Conservation (phyloP, 345 rosid genomes). For the Syzygium aromaticum region DNA sequence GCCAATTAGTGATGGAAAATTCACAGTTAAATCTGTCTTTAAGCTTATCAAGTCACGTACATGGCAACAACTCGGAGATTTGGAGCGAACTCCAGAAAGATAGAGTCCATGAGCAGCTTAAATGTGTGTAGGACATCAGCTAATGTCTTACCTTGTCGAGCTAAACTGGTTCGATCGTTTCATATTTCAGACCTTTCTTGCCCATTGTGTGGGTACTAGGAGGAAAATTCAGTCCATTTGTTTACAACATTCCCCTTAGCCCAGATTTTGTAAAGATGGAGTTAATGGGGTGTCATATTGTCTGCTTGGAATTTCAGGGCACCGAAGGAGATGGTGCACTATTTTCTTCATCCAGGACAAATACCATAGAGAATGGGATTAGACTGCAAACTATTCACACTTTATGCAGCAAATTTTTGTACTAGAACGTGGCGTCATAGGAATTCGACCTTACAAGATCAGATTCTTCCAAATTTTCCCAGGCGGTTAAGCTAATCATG, state of each 20-base stretch:
- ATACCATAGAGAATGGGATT: too few relatives aligned
- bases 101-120: not conserved
- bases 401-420: too few relatives aligned
- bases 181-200: not conserved
- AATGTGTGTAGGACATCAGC: not conserved
- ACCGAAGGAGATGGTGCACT: too few relatives aligned
- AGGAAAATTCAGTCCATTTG: not conserved
- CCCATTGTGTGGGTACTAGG: not conserved
- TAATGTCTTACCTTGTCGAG: not conserved
- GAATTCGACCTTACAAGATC: too few relatives aligned
- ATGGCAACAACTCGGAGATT: not conserved
- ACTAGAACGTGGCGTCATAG: too few relatives aligned
- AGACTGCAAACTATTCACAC: too few relatives aligned
- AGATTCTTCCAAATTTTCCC: too few relatives aligned
- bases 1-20: not conserved
- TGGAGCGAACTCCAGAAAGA: not conserved
- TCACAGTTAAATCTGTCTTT: not conserved
- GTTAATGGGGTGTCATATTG: not conserved
- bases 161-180: not conserved
- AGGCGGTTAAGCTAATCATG: not conserved
- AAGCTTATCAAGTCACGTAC: not conserved
- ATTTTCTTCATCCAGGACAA: too few relatives aligned
- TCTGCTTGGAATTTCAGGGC: not conserved
- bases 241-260: not conserved
- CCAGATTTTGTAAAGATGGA: not conserved